These are phyloP conservation scores for Podospora bellae-mahoneyi DNA, from an alignment of 495 filamentous ascomycete species.

Conservation along the genomic window DNA sequence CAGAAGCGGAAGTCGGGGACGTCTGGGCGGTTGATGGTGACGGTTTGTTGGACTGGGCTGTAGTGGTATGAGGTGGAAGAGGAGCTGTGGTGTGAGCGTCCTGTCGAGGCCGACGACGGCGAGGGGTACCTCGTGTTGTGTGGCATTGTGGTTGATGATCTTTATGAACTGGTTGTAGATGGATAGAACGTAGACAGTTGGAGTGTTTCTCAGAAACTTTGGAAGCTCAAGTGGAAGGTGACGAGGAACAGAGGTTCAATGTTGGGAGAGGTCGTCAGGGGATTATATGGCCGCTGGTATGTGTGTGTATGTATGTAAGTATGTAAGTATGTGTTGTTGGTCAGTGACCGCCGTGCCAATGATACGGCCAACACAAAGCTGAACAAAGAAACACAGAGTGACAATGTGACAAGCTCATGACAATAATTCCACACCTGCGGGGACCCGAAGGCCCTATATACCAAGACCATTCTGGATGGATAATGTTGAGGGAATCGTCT, in stretches of 20 bases:
- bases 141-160: background rate
- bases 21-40: background rate
- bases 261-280: background rate
- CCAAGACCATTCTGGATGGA: constrained; percentile 1
- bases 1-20: constrained; percentile 31
- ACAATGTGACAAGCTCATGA: constrained; percentile 2
- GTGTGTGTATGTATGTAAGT: background rate
- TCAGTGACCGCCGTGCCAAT: background rate
- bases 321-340: background rate
- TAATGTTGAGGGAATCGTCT: constrained; percentile 14
- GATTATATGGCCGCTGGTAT: background rate
- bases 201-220: background rate
- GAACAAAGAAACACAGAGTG: constrained; percentile 1
- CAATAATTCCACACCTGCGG: constrained; percentile 1
- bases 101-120: constrained; percentile 2
- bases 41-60: background rate
- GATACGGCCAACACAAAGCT: constrained; percentile 1
- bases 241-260: background rate
- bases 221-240: background rate
- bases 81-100: background rate
- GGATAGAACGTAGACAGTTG: background rate
- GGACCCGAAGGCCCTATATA: constrained; percentile 16
- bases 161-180: background rate
- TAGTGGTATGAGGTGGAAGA: background rate
- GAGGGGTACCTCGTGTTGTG: background rate